Percentiles rank a stretch among this genome's conserved stretches.
Conservation (phyloP, 2,329 filamentous ascomycete genomes). For the Daldinia sp. region DNA sequence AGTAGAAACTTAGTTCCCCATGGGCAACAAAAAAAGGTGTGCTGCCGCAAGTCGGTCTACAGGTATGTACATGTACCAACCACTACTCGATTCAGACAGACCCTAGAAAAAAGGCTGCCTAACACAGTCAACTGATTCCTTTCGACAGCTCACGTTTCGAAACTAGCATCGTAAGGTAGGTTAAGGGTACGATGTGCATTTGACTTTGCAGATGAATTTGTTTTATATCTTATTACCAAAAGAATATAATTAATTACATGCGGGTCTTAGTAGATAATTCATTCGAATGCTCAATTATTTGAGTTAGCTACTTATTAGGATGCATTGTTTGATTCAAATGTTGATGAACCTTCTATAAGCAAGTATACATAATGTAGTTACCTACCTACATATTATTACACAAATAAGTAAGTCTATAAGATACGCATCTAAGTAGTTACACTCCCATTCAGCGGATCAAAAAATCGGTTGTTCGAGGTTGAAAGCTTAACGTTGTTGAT, state of each 20-base stretch:
- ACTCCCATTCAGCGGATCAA: background rate
- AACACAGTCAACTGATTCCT: constrained; percentile 26
- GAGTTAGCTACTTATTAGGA: background rate
- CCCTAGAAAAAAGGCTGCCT: constrained; percentile 5
- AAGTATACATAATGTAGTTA: background rate
- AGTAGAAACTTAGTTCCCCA: constrained; percentile 16
- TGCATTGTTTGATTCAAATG: background rate
- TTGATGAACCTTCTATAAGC: background rate
- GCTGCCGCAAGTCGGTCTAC: background rate
- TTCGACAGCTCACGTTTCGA: constrained; percentile 28
- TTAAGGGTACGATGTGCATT: constrained; percentile 2
- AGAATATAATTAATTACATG: background rate
- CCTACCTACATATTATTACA: background rate
- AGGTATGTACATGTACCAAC: background rate
- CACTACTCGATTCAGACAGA: constrained; percentile 27
- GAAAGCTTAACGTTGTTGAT: constrained; percentile 12
- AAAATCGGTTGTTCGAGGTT: constrained; percentile 4
- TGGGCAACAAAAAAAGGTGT: constrained; percentile 10
- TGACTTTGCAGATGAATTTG: background rate
- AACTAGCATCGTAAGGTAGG: background rate
- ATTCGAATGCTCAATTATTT: background rate
- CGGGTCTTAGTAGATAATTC: background rate
- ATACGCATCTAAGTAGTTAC: background rate
- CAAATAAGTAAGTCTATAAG: too few relatives aligned
- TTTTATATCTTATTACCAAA: constrained; percentile 1